Percentiles rank a stretch among this genome's conserved stretches.
Evolutionary conservation across 257 asterid genomes (phyloP).

Genomic region (Jacaranda mimosifolia): DNA sequence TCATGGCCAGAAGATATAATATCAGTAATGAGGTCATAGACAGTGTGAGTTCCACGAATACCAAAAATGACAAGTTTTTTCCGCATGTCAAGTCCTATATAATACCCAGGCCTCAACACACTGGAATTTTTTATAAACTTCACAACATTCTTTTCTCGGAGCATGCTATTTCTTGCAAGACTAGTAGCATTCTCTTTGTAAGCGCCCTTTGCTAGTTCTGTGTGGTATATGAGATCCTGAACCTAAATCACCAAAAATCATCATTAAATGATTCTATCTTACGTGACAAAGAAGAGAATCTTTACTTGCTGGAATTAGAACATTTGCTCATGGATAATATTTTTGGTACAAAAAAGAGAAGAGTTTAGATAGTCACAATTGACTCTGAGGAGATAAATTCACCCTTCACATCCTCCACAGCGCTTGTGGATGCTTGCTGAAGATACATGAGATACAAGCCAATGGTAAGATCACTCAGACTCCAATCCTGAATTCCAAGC

Average conservation of each 20-base stretch:
- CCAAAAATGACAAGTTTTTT: conserved; percentile 83
- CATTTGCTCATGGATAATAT: conserved; percentile 16
- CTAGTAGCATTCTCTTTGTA: conserved; percentile 73
- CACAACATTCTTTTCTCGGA: conserved; percentile 75
- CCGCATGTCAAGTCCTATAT: conserved; percentile 79
- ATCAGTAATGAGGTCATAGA: conserved; percentile 87
- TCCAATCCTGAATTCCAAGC: conserved; percentile 95
- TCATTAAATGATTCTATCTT: conserved; percentile 9
- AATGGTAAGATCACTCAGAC: conserved; percentile 87
- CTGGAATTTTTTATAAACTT: conserved; percentile 79
- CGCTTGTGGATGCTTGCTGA: conserved; percentile 75
- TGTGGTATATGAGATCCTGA: conserved; percentile 86
- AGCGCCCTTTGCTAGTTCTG: conserved; percentile 88
- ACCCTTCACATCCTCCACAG: conserved; percentile 78
- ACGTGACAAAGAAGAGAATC: neutral
- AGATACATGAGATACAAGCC: conserved; percentile 93
- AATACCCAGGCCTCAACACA: conserved; percentile 91
- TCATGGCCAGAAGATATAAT: conserved; percentile 83
- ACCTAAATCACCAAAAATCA: conserved; percentile 57
- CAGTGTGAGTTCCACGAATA: conserved; percentile 95
- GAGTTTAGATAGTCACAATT: conserved; percentile 55
- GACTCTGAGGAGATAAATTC: conserved; percentile 75
- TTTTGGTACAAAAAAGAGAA: neutral
- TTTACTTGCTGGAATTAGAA: neutral
- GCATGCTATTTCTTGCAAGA: conserved; percentile 86